A percentile compares a stretch with the other conserved stretches of the same genome.
Conservation (phyloP, 2,329 filamentous ascomycete species). For the Colletotrichum euphorbiae region DNA sequence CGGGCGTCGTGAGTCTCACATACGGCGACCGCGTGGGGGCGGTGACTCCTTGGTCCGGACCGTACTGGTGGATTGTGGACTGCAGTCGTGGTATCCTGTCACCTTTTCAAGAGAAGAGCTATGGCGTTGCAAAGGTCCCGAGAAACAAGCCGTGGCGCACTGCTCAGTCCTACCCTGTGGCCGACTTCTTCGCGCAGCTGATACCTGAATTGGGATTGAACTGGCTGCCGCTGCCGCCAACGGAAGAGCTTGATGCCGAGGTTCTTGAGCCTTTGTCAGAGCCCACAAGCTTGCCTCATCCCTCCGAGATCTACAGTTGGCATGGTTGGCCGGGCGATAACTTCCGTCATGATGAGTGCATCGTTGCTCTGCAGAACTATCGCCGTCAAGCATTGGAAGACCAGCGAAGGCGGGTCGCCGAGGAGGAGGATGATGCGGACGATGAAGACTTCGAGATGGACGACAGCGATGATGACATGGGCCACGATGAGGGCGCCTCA, state of each 20-base stretch:
- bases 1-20: conserved; percentile 25
- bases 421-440: conserved; percentile 29
- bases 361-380: conserved; percentile 24
- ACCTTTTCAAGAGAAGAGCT: conserved; percentile 18
- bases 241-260: conserved; percentile 33
- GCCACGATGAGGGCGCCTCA: neutral
- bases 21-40: conserved; percentile 12
- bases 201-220: conserved; percentile 7
- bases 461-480: conserved; percentile 20
- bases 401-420: neutral
- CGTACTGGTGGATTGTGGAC: conserved; percentile 38
- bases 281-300: neutral
- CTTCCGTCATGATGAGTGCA: conserved; percentile 34
- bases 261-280: conserved; percentile 9
- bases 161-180: conserved; percentile 14
- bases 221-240: conserved; percentile 29
- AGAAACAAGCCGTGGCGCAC: conserved; percentile 36
- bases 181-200: conserved; percentile 26
- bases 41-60: neutral
- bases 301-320: conserved; percentile 1
- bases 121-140: conserved; percentile 25
- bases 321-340: conserved; percentile 22
- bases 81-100: conserved; percentile 27
- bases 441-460: conserved; percentile 32
- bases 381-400: conserved; percentile 16